A percentile compares a stretch with the other conserved stretches of the same genome.
Conservation (phyloP, 306 rosid species). For the Vigna mungo region DNA sequence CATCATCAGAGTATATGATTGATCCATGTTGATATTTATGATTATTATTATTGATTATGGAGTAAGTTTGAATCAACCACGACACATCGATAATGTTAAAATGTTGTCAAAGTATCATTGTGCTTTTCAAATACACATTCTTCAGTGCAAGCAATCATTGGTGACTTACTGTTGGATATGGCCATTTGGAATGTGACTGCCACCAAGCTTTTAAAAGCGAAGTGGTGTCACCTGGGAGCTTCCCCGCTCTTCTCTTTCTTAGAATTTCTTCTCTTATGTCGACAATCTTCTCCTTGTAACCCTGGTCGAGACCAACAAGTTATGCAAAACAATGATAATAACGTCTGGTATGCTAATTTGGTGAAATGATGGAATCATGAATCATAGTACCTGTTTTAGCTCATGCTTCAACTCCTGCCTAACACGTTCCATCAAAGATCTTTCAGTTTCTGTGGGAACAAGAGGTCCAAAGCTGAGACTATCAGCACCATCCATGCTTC, state of each 20-base stretch:
- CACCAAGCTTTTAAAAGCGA: constrained; percentile 95
- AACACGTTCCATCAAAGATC: constrained; percentile 95
- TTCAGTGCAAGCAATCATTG: background rate
- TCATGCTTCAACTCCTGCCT: constrained; percentile 88
- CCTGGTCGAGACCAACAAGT: constrained; percentile 48
- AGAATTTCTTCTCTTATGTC: constrained; percentile 91
- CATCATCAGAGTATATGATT: too few relatives aligned
- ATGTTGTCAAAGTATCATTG: too few relatives aligned
- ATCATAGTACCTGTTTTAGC: constrained; percentile 61
- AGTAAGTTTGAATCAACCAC: too few relatives aligned
- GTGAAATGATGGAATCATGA: background rate
- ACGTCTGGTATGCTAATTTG: too few relatives aligned
- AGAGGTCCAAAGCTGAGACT: constrained; percentile 88
- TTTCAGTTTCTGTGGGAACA: constrained; percentile 88
- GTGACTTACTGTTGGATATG: constrained; percentile 88
- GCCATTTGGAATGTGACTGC: constrained; percentile 98
- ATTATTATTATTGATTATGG: too few relatives aligned
- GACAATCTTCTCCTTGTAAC: constrained; percentile 91
- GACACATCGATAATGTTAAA: too few relatives aligned
- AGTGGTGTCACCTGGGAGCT: constrained; percentile 96
- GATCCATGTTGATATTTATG: too few relatives aligned
- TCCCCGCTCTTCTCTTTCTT: constrained; percentile 94
- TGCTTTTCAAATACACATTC: background rate
- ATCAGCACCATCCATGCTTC: constrained; percentile 71
- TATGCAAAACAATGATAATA: background rate